These are phyloP conservation scores for Leccinum obscurum DNA, from an alignment of 768 basidiomycete genomes.

Conservation along the genomic window DNA sequence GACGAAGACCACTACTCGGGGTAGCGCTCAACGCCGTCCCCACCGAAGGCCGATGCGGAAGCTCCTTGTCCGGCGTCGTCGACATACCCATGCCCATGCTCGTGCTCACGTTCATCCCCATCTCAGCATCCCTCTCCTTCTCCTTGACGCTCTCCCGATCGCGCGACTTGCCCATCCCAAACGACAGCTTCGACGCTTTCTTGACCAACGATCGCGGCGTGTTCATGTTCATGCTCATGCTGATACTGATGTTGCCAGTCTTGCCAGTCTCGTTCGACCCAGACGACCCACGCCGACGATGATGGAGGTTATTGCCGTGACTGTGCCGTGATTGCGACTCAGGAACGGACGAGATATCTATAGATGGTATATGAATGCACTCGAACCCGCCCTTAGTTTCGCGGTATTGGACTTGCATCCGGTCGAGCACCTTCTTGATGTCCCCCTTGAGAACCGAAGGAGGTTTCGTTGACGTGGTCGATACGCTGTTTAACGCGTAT, in stretches of 20 bases:
- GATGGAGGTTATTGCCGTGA: slow-evolving; percentile 18
- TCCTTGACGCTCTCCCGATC: slow-evolving; percentile 47
- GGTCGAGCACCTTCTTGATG: slow-evolving; percentile 82
- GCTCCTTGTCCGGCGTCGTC: slow-evolving; percentile 44
- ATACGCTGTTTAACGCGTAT: slow-evolving; percentile 60
- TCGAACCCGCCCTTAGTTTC: slow-evolving; percentile 92
- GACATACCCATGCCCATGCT: slow-evolving; percentile 5
- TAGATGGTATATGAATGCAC: slow-evolving; percentile 93
- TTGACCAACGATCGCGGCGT: slow-evolving; percentile 60
- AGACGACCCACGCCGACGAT: slow-evolving; percentile 46
- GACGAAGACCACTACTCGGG: slow-evolving; percentile 76
- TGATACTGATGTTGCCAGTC: neutral
- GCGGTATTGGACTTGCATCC: slow-evolving; percentile 94
- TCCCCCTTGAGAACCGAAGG: slow-evolving; percentile 80
- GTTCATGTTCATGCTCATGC: neutral
- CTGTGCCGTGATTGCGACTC: slow-evolving; percentile 33
- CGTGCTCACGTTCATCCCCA: neutral
- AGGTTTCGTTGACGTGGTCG: slow-evolving; percentile 91
- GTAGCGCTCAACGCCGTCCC: slow-evolving; percentile 59
- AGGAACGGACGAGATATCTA: slow-evolving; percentile 80
- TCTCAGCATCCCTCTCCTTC: slow-evolving; percentile 38
- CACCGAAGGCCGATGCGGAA: slow-evolving; percentile 43
- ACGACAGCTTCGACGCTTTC: slow-evolving; percentile 79
- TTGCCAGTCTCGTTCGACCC: slow-evolving; percentile 53
- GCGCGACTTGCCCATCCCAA: slow-evolving; percentile 56